Evolutionary conservation across 129 eudicot genomes (phyloP), one percentile per base, ranked within the genome.

Genomic region (Rutidosis leptorrhynchoides): DNA sequence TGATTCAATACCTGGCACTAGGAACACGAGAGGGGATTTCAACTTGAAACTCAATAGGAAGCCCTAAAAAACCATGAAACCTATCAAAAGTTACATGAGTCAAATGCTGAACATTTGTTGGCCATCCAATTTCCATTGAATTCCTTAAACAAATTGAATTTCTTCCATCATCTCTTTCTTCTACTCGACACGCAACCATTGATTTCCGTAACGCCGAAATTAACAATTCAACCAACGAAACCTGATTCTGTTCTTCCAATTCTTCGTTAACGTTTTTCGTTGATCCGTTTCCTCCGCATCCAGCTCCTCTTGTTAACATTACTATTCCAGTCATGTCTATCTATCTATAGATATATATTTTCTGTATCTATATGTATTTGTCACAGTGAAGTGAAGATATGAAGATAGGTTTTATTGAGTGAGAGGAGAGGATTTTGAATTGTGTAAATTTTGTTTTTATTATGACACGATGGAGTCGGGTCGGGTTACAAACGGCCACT

Each of bases 81-180:
- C 95, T 82, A 51, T 93, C 98, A 67, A 93, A 93, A 7, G 98
- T 93, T 40, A 93, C 98, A 70, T 93, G 98, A 23, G 96, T 82
- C 40, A 93, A 42, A 73, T 93, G 98, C 23, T 89, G 87, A 4
- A 93, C 96, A 65, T 93, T 82, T 0, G 98, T 93, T 19, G 98
- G 98, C 92, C 96, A 84, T 26, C 98, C 98, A 25, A 93, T 93
- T 70, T 92, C 96, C 98, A 92, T 83, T 12, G 74, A 84, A 68
- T 6, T 22, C 67, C 73, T 40, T 12, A 40, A 40, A 40, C 46
- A 40, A 15, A 12, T 11, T 17, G 62, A 49, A 58, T 58, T 28
- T 11, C 27, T 80, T 57, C 70, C 73, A 24, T 81, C 84, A 59
- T 74, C 84, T 12, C 68, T 64, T 16, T 80, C 73, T 15, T 83